phyloP scores from a whole-genome alignment of 345 rosid genomes.

The Geranium rotundifolium region DNA sequence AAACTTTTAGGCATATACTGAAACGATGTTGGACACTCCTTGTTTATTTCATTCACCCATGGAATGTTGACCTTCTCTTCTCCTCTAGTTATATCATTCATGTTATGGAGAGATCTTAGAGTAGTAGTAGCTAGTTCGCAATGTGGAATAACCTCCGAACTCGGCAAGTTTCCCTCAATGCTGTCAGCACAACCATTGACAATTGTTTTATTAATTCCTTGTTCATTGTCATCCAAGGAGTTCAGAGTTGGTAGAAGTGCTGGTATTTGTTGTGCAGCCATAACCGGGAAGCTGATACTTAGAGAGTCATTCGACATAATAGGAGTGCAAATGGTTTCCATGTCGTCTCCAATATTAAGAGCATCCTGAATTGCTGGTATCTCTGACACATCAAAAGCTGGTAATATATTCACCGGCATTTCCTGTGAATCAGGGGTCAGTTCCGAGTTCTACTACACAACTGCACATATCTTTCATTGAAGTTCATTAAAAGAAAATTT shows the following conservation, averaged over 20 bases:
- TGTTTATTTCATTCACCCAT: constrained; percentile 63
- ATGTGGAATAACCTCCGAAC: constrained; percentile 40
- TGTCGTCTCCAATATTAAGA: constrained; percentile 12
- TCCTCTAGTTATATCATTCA: constrained; percentile 54
- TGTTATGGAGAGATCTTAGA: constrained; percentile 33
- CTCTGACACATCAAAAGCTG: constrained; percentile 30
- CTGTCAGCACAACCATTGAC: constrained; percentile 23
- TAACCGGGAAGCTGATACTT: constrained; percentile 4
- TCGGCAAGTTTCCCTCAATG: constrained; percentile 10
- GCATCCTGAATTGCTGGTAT: constrained; percentile 30
- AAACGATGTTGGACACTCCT: constrained; percentile 45
- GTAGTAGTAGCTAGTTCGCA: constrained; percentile 34
- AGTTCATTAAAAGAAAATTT: constrained; percentile 47
- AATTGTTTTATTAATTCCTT: background rate
- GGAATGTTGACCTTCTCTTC: constrained; percentile 58
- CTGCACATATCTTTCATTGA: constrained; percentile 76
- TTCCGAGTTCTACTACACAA: constrained; percentile 54
- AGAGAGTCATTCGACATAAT: constrained; percentile 9
- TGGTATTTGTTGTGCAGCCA: constrained; percentile 10
- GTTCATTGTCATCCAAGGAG: constrained; percentile 2
- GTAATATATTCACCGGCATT: constrained; percentile 23
- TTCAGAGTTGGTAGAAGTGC: constrained; percentile 1
- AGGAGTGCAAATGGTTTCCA: constrained; percentile 8
- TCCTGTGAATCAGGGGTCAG: constrained; percentile 50
- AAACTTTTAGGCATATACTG: constrained; percentile 47